Evolutionary conservation across 192 early-diverging fungal species (phyloP).

Genomic region (Diversispora eburnea): DNA sequence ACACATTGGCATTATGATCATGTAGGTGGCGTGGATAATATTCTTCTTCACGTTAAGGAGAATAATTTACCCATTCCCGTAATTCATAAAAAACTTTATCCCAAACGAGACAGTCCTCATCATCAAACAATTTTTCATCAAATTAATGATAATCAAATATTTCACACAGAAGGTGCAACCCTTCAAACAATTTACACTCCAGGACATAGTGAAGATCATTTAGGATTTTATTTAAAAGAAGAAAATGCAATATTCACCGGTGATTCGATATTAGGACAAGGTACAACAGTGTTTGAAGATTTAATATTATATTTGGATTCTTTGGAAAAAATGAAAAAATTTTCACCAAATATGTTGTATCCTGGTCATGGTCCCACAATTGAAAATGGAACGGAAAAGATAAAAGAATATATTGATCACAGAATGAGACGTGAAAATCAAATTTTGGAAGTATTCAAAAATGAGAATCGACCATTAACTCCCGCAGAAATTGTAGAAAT

Average conservation of each 20-base stretch:
- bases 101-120: constrained; percentile 33
- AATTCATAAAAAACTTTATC: constrained; percentile 30
- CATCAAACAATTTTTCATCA: constrained; percentile 29
- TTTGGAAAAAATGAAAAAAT: constrained; percentile 48
- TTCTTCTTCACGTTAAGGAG: constrained; percentile 31
- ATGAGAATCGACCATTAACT: constrained; percentile 27
- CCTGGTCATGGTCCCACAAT: constrained; percentile 82
- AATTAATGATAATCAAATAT: constrained; percentile 55
- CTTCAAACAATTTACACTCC: constrained; percentile 69
- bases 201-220: constrained; percentile 81
- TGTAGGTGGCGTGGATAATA: constrained; percentile 59
- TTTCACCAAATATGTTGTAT: constrained; percentile 32
- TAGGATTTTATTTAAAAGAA: constrained; percentile 63
- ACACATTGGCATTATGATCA: constrained; percentile 85
- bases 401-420: constrained; percentile 77
- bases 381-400: constrained; percentile 55
- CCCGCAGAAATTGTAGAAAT: constrained; percentile 51
- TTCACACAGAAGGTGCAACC: constrained; percentile 59
- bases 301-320: constrained; percentile 67
- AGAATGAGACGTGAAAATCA: constrained; percentile 71
- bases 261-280: constrained; percentile 82
- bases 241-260: constrained; percentile 71
- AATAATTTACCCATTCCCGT: constrained; percentile 30
- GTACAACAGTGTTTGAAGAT: constrained; percentile 75
- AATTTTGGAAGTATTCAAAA: constrained; percentile 52